Percentiles rank a stretch among this genome's conserved stretches.
Evolutionary conservation across 352 stramenopile genomes (phyloP).

Genomic region (Globisporangium lucens): DNA sequence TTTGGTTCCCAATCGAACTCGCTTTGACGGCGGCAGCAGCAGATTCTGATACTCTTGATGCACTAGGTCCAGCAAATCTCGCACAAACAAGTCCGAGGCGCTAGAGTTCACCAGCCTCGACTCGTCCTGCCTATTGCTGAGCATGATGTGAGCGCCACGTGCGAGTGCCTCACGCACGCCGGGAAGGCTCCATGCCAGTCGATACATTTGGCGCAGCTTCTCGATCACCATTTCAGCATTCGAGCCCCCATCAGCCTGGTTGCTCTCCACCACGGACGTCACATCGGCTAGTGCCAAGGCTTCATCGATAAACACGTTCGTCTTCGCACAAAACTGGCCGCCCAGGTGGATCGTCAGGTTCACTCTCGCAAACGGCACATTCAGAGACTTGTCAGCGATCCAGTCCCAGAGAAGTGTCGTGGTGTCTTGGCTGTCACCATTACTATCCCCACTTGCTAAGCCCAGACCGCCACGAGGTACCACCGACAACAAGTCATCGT

Average conservation of each 20-base stretch:
- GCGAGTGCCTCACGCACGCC: constrained; percentile 42
- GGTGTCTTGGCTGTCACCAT: not conserved
- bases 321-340: constrained; percentile 36
- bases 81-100: constrained; percentile 23
- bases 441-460: constrained; percentile 1
- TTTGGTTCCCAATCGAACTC: constrained; percentile 2
- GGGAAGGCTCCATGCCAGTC: constrained; percentile 55
- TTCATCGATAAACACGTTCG: constrained; percentile 33
- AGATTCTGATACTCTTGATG: constrained; percentile 46
- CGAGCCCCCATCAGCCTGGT: not conserved
- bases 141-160: constrained; percentile 43
- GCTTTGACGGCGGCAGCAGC: constrained; percentile 49
- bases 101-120: constrained; percentile 15
- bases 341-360: constrained; percentile 54
- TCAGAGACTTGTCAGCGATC: constrained; percentile 26
- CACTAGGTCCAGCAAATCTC: constrained; percentile 23
- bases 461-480: not conserved
- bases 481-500: constrained; percentile 18
- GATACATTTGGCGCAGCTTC: constrained; percentile 48
- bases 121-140: constrained; percentile 34
- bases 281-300: constrained; percentile 22
- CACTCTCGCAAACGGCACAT: constrained; percentile 34
- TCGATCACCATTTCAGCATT: constrained; percentile 18
- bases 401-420: constrained; percentile 25
- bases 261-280: not conserved